Conservation (phyloP, 345 rosid genomes). For the Brassica juncea region DNA sequence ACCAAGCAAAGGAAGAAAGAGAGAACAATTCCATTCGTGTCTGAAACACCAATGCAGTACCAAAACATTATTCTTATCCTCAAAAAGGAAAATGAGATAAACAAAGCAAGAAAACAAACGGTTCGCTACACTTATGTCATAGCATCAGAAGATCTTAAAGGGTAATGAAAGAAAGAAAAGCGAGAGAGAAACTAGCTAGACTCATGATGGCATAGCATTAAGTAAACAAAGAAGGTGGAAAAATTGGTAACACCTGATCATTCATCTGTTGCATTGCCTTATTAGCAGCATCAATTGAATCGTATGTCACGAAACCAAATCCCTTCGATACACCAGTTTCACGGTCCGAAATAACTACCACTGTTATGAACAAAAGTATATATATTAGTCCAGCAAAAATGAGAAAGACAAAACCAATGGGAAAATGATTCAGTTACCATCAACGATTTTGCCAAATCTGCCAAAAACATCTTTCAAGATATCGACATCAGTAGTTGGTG, state of each 20-base stretch:
- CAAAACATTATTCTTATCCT: not conserved
- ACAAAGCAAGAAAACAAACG: not conserved
- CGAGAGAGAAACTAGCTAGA: not conserved
- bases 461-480: constrained; percentile 34
- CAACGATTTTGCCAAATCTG: constrained; percentile 39
- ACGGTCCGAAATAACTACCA: constrained; percentile 37
- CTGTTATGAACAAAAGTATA: constrained; percentile 21
- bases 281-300: constrained; percentile 30
- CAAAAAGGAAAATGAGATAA: not conserved
- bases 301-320: constrained; percentile 41
- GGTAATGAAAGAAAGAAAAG: constrained; percentile 12
- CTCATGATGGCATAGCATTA: not conserved
- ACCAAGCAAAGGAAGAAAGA: constrained; percentile 24
- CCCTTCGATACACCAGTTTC: constrained; percentile 33
- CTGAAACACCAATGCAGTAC: constrained; percentile 23
- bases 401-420: constrained; percentile 8
- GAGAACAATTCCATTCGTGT: not conserved
- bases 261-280: constrained; percentile 28
- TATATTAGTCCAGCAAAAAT: constrained; percentile 7
- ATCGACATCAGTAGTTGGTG: constrained; percentile 29
- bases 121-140: not conserved
- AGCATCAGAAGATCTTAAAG: not conserved
- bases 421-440: constrained; percentile 20
- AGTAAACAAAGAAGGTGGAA: constrained; percentile 14
- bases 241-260: constrained; percentile 29